These are phyloP conservation scores for Aphanomyces euteiches DNA, from an alignment of 352 stramenopile species.

Conservation along the genomic window DNA sequence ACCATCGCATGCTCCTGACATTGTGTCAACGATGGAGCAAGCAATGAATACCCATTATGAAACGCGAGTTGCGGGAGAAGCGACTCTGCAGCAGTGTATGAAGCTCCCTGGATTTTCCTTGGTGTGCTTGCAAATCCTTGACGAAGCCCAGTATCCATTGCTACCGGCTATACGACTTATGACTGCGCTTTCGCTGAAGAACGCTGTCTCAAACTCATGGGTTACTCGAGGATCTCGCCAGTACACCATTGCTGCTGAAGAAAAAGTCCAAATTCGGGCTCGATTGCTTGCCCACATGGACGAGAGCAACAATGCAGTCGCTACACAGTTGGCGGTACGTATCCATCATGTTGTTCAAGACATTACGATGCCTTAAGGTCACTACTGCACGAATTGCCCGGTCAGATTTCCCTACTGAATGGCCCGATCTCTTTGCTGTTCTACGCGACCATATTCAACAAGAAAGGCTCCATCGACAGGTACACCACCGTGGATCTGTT, in stretches of 20 bases:
- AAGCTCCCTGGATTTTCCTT: constrained; percentile 25
- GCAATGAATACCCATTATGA: constrained; percentile 14
- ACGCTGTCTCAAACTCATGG: constrained; percentile 23
- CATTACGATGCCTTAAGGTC: constrained; percentile 9
- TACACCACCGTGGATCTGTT: not conserved
- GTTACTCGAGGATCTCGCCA: constrained; percentile 18
- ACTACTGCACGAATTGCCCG: constrained; percentile 55
- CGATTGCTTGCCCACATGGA: constrained; percentile 22
- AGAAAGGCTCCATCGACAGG: constrained; percentile 19
- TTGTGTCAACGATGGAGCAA: constrained; percentile 28
- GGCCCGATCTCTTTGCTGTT: constrained; percentile 58
- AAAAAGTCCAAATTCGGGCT: constrained; percentile 17
- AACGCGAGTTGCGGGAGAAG: constrained; percentile 13
- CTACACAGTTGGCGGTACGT: constrained; percentile 24
- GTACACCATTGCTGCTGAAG: constrained; percentile 23
- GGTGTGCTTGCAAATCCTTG: constrained; percentile 23
- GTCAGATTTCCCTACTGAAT: constrained; percentile 67
- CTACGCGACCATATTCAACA: constrained; percentile 51
- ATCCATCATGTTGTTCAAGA: not conserved
- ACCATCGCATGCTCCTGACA: constrained; percentile 6
- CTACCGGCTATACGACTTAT: constrained; percentile 12
- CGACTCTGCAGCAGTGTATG: constrained; percentile 30
- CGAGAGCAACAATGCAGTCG: constrained; percentile 22
- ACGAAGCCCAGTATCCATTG: constrained; percentile 5
- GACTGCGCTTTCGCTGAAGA: constrained; percentile 27